Percentiles rank a stretch among this genome's conserved stretches.
Conservation (phyloP, 208 protist genomes). For the Blechomonas ayalai region DNA sequence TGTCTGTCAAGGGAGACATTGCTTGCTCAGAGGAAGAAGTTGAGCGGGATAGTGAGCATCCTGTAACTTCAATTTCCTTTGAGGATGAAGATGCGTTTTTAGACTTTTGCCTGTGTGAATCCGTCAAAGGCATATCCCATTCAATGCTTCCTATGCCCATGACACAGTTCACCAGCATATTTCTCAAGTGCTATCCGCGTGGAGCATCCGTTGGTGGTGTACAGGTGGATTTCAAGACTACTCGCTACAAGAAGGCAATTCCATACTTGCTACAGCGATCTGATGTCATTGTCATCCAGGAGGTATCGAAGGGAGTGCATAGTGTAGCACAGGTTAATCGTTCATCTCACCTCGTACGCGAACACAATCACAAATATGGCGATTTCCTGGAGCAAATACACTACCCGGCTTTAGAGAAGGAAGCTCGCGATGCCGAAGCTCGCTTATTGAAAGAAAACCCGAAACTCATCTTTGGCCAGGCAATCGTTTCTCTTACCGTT, state of each 20-base stretch:
- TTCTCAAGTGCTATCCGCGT: constrained; percentile 38
- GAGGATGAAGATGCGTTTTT: constrained; percentile 24
- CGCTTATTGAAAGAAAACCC: constrained; percentile 16
- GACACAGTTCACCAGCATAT: constrained; percentile 44
- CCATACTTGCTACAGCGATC: constrained; percentile 23
- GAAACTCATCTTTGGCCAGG: constrained; percentile 27
- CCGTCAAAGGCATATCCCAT: constrained; percentile 16
- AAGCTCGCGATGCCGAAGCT: constrained; percentile 21
- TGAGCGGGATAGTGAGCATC: neutral
- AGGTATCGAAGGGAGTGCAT: constrained; percentile 35
- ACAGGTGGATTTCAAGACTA: constrained; percentile 58
- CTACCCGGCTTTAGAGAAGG: constrained; percentile 24
- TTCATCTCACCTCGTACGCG: constrained; percentile 20
- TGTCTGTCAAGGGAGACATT: too few relatives aligned
- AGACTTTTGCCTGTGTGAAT: constrained; percentile 58
- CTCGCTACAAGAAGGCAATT: constrained; percentile 61
- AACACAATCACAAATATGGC: constrained; percentile 22
- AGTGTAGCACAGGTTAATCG: constrained; percentile 36
- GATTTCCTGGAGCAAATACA: constrained; percentile 37
- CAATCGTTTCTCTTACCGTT: constrained; percentile 26
- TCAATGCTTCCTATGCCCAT: constrained; percentile 49
- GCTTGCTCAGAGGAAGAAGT: neutral
- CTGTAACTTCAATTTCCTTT: constrained; percentile 16
- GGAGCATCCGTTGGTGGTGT: constrained; percentile 12
- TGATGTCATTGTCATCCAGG: constrained; percentile 37